A percentile compares a stretch with the other conserved stretches of the same genome.
Evolutionary conservation across 305 asterid species (phyloP).

Genomic region (Rubia tinctorum): DNA sequence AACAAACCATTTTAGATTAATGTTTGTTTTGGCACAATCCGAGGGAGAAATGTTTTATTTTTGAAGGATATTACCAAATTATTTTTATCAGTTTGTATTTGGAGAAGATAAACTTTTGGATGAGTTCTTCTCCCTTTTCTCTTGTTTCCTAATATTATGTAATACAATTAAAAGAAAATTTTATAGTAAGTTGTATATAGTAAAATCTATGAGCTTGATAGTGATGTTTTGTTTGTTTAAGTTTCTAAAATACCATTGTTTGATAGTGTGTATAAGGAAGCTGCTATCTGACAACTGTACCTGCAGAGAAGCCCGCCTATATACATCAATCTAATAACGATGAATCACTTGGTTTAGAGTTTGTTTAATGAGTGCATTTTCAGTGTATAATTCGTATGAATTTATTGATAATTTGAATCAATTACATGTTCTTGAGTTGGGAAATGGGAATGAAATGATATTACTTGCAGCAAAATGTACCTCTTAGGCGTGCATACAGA

Average conservation of each 20-base stretch:
- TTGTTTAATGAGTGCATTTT: too few species aligned
- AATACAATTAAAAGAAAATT: too few species aligned
- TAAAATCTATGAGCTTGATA: background rate
- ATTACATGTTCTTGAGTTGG: too few species aligned
- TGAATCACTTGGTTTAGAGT: too few species aligned
- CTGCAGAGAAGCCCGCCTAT: constrained; percentile 87
- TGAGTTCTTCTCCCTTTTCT: background rate
- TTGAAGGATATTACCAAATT: constrained; percentile 46
- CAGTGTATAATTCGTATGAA: too few species aligned
- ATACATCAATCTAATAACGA: too few species aligned
- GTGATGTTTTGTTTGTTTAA: background rate
- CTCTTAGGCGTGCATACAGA: too few species aligned
- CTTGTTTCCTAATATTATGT: background rate
- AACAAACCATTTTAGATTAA: constrained; percentile 17
- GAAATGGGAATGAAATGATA: too few species aligned
- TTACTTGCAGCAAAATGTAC: too few species aligned
- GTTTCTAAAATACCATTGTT: background rate
- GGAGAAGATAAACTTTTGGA: constrained; percentile 18
- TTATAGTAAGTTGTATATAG: background rate
- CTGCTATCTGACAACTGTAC: constrained; percentile 67
- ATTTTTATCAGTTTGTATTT: constrained; percentile 48
- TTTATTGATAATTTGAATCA: too few species aligned
- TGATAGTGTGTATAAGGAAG: constrained; percentile 49
- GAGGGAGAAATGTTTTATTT: background rate
- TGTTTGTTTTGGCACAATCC: constrained; percentile 37